These are phyloP conservation scores for Linnemannia schmuckeri DNA, from an alignment of 192 early-diverging fungal genomes.

Conservation along the genomic window DNA sequence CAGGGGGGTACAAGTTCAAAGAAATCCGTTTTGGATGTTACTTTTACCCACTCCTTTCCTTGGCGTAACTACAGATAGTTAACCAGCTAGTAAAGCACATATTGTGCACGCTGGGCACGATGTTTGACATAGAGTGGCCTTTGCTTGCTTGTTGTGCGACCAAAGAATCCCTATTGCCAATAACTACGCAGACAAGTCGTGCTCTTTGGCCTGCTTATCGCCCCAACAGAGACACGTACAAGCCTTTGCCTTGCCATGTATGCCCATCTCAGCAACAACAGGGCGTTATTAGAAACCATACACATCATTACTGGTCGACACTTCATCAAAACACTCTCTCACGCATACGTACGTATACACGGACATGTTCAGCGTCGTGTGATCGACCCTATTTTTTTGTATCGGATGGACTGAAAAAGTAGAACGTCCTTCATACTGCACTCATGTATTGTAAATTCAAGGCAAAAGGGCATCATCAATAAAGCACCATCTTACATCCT, in stretches of 20 bases:
- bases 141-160: not conserved
- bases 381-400: not conserved
- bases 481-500: not conserved
- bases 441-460: not conserved
- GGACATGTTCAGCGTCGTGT: not conserved
- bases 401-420: not conserved
- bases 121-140: not conserved
- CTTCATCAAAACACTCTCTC: not conserved
- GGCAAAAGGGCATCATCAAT: not conserved
- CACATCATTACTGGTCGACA: not conserved
- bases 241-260: no score
- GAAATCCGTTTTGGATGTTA: not conserved
- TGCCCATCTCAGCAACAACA: not conserved
- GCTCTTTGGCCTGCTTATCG: not conserved
- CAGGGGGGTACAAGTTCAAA: not conserved
- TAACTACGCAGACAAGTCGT: not conserved
- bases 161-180: not conserved
- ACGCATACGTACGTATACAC: not conserved
- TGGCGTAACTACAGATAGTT: not conserved
- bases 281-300: not conserved
- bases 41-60: not conserved
- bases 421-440: not conserved
- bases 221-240: not conserved
- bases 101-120: not conserved
- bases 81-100: not conserved